Conservation (phyloP, 345 rosid species). For the Syzygium jambos region DNA sequence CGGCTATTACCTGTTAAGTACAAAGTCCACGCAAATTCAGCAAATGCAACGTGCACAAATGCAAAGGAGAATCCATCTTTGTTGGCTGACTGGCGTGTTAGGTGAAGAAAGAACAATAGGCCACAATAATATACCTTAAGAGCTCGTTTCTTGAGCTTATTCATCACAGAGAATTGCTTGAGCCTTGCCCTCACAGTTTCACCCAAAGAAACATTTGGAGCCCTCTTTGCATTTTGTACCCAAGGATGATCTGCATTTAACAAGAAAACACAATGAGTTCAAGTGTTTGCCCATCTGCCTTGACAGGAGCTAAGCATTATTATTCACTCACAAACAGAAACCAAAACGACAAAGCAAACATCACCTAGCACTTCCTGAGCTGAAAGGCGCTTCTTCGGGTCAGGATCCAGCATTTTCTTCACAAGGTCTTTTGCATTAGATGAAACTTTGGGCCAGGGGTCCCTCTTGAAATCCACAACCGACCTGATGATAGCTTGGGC, state of each 20-base stretch:
- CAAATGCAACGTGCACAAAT: background rate
- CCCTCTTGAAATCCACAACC: conserved; percentile 74
- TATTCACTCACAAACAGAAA: background rate
- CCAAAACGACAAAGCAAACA: background rate
- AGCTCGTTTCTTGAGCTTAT: conserved; percentile 98
- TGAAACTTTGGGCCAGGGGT: conserved; percentile 99
- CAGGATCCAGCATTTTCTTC: conserved; percentile 92
- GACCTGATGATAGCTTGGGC: conserved; percentile 91
- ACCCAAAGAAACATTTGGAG: conserved; percentile 89
- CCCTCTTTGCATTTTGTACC: conserved; percentile 87
- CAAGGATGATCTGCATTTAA: conserved; percentile 78
- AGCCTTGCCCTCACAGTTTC: conserved; percentile 95
- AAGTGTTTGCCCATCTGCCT: background rate
- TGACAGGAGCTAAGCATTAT: background rate
- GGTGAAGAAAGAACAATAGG: background rate
- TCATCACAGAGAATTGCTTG: conserved; percentile 93
- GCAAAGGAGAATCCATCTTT: background rate
- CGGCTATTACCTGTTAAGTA: conserved; percentile 69
- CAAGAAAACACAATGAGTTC: background rate
- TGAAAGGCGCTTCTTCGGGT: conserved; percentile 74
- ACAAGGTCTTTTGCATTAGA: conserved; percentile 83
- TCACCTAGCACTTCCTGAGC: conserved; percentile 97
- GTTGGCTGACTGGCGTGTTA: background rate
- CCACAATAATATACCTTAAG: conserved; percentile 59
- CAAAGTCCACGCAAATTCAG: background rate